These are phyloP conservation scores for Umbelopsis sp. DNA, from an alignment of 371 early-diverging fungal genomes.

Conservation along the genomic window DNA sequence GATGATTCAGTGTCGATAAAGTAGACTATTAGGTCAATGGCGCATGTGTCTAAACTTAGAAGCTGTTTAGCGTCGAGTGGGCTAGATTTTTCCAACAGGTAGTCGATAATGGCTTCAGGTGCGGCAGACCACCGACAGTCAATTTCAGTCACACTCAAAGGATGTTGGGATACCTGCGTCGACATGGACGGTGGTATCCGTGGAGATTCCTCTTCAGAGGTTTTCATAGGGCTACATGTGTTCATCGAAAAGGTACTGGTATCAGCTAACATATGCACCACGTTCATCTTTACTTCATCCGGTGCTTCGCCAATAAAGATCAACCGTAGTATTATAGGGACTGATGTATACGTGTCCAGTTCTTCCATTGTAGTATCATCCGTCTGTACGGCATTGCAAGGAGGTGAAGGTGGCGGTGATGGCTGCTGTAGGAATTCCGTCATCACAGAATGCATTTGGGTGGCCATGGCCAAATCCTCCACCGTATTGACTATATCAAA, in stretches of 20 bases:
- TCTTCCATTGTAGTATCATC: background rate
- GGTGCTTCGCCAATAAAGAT: conserved; percentile 7
- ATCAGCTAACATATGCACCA: background rate
- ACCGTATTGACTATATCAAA: conserved; percentile 13
- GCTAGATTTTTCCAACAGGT: background rate
- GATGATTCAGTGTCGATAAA: background rate
- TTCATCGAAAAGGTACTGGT: background rate
- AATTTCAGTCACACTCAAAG: background rate
- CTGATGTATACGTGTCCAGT: background rate
- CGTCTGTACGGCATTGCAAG: background rate
- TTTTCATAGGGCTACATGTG: background rate
- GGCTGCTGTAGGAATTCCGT: background rate
- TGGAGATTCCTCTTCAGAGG: background rate
- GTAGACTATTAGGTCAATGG: background rate
- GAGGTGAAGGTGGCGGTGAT: background rate
- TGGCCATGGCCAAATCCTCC: background rate
- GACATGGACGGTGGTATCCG: background rate
- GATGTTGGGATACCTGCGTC: background rate
- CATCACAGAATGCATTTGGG: background rate
- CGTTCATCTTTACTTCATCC: conserved; percentile 2
- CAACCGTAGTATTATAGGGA: background rate
- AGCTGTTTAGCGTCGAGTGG: background rate
- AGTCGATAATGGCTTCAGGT: background rate
- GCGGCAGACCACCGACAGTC: conserved; percentile 5
- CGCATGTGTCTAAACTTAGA: background rate